Evolutionary conservation across 768 basidiomycete genomes (phyloP).

Genomic region (Russula lepida): DNA sequence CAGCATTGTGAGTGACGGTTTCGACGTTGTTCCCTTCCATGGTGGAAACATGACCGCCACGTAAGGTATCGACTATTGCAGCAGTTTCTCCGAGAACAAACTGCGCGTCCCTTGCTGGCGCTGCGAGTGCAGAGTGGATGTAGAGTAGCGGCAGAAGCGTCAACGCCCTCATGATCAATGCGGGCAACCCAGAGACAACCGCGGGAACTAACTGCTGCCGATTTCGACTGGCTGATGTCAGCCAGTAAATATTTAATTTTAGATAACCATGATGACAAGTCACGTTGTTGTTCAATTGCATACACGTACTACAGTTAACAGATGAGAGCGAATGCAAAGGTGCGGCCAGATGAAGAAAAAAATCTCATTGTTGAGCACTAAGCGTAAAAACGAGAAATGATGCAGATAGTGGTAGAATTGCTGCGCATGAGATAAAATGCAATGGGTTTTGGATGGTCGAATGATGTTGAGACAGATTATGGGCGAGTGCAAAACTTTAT

Average conservation of each 20-base stretch:
- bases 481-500: conserved; percentile 10
- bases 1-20: conserved; percentile 35
- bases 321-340: conserved; percentile 11
- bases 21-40: conserved; percentile 21
- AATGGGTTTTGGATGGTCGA: conserved; percentile 12
- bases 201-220: background rate
- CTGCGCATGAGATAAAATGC: conserved; percentile 17
- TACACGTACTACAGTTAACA: conserved; percentile 1
- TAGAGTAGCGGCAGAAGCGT: conserved; percentile 30
- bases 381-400: conserved; percentile 16
- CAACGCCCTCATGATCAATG: conserved; percentile 34
- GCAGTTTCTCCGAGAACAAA: conserved; percentile 32
- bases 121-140: conserved; percentile 32
- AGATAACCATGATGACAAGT: conserved; percentile 10
- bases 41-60: conserved; percentile 11
- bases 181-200: background rate
- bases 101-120: conserved; percentile 36
- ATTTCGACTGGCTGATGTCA: background rate
- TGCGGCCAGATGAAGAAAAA: conserved; percentile 2
- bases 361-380: conserved; percentile 8
- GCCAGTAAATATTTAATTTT: conserved; percentile 7
- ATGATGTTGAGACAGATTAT: conserved; percentile 14
- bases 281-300: background rate
- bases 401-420: conserved; percentile 18
- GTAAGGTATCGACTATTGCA: conserved; percentile 17